These are phyloP conservation scores for Trichoderma koningiopsis DNA, from an alignment of 2,329 filamentous ascomycete genomes.

Conservation along the genomic window DNA sequence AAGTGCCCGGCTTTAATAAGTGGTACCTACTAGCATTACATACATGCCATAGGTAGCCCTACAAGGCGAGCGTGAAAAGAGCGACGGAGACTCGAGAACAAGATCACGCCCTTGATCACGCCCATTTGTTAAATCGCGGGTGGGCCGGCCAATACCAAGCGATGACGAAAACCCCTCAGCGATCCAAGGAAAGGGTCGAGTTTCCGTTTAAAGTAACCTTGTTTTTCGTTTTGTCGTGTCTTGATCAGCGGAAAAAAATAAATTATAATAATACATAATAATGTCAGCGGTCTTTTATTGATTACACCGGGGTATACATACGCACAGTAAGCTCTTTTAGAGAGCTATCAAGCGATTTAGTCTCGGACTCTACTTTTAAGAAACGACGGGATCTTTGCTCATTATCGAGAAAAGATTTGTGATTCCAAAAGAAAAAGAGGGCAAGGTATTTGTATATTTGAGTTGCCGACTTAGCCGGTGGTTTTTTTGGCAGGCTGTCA, in stretches of 20 bases:
- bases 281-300: background rate
- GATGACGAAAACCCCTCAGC: background rate
- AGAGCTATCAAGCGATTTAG: background rate
- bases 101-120: background rate
- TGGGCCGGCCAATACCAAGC: too few species aligned
- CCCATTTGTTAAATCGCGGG: background rate
- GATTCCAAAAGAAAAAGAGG: background rate
- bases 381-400: background rate
- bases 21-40: background rate
- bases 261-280: background rate
- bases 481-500: background rate
- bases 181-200: background rate
- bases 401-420: background rate
- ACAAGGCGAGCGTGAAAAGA: background rate
- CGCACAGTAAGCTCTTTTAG: background rate
- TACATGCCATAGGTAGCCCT: background rate
- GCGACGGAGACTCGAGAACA: background rate
- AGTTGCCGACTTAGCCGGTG: background rate
- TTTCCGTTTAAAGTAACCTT: background rate
- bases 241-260: background rate
- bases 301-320: constrained; percentile 2
- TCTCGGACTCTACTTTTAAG: background rate
- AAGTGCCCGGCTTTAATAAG: constrained; percentile 25
- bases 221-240: background rate
- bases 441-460: background rate